Evolutionary conservation across 1,284 basidiomycete genomes (phyloP), one percentile per base, ranked within the genome.

Genomic region (Macrocybe sp.): DNA sequence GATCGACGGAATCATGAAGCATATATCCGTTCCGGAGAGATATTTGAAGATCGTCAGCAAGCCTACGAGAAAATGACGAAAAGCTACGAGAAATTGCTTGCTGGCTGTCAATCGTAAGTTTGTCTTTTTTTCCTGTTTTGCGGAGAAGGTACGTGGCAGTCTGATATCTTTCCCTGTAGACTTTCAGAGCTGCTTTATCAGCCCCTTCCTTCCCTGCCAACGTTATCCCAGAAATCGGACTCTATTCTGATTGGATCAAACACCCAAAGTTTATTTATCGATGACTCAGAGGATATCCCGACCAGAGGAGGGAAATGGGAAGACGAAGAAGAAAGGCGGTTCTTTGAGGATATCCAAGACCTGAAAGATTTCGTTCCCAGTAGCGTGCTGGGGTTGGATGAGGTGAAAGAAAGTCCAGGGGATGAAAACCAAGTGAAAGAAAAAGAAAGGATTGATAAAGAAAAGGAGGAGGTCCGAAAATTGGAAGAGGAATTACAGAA

Each of bases 31-130:
- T 97, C 93, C 1, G 96, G 96, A 22, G 95, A 99, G 68, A 97
- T 99, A 55, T 99, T 99, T 58, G 97, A 99, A 64, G 97, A 99
- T 66, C 84, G 97, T 12, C 94, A 98, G 64, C 94, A 99, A 66
- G 91, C 89, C 9, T 99, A 98, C 64, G 97, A 99, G 71, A 95
- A 93, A 69, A 95, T 97, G 89, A 92, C 93, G 9, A 94, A 92
- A 64, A 81, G 83, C 33, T 97, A 97, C 59, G 96, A 99, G 68
- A 92, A 94, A 51, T 70, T 97, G 11, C 79, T 93, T 40, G 73
- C 85, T 9, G 91, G 83, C 54, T 92, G 93, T 47, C 91, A 94
- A 65, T 83, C 81, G 90, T 92, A 56, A 56, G 76, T 67, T 46
- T 34, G 31, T 16, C 14, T 14, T 28, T 37, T 43, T 7, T 22